Percentiles rank a stretch among this genome's conserved stretches.
Conservation (phyloP, 345 rosid genomes). For the Melaleuca quinquenervia region DNA sequence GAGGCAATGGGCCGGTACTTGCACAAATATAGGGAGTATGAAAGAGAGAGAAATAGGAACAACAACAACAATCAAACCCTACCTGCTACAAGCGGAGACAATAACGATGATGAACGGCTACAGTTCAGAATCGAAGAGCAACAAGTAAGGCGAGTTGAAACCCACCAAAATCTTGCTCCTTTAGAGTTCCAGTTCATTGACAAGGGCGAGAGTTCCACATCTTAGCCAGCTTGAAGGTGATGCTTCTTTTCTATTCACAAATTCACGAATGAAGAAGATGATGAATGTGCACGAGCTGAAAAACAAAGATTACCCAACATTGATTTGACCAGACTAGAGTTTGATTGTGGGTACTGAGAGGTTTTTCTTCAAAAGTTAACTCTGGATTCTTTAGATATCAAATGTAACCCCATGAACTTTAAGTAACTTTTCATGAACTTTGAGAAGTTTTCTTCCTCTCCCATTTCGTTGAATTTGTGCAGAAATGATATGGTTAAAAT, state of each 20-base stretch:
- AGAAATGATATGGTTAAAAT: neutral
- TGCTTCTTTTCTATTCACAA: neutral
- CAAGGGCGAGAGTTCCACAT: constrained; percentile 34
- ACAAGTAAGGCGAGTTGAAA: neutral
- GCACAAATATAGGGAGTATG: constrained; percentile 51
- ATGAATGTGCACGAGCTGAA: neutral
- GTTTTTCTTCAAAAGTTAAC: neutral
- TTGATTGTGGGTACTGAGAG: neutral
- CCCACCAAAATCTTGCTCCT: neutral
- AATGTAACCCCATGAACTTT: neutral
- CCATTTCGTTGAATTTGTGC: neutral
- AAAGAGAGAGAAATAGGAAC: constrained; percentile 27
- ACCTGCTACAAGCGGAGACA: constrained; percentile 1
- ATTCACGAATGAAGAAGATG: neutral
- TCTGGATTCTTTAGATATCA: neutral
- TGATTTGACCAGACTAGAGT: neutral
- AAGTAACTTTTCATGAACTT: neutral
- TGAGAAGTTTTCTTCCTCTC: neutral
- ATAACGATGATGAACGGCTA: constrained; percentile 16
- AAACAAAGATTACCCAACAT: neutral
- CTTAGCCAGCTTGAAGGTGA: neutral
- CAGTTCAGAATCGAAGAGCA: neutral
- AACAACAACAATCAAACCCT: neutral
- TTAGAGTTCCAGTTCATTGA: constrained; percentile 29
- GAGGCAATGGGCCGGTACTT: constrained; percentile 49